Conservation (phyloP, 1,284 basidiomycete genomes). For the Ceratorhiza oryzae-sativae region DNA sequence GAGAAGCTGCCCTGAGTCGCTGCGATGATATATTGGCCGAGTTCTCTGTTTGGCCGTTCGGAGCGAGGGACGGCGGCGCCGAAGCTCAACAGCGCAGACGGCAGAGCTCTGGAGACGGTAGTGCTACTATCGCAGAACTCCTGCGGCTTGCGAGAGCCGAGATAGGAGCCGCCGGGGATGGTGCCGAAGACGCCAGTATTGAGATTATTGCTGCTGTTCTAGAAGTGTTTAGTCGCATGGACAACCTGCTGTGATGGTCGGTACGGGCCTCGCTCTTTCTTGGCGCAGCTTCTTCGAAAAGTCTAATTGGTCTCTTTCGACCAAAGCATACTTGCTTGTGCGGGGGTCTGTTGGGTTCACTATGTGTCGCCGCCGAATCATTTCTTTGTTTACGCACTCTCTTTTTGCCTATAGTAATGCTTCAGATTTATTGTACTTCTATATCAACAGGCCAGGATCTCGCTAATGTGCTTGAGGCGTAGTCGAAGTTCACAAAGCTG, state of each 20-base stretch:
- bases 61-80: slow-evolving; percentile 51
- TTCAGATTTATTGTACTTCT: slow-evolving; percentile 39
- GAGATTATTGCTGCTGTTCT: slow-evolving; percentile 90
- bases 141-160: slow-evolving; percentile 81
- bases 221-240: slow-evolving; percentile 87
- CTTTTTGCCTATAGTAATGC: slow-evolving; percentile 25
- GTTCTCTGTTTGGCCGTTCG: slow-evolving; percentile 90
- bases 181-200: slow-evolving; percentile 78
- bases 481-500: slow-evolving; percentile 22
- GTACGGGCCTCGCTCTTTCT: not conserved
- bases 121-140: slow-evolving; percentile 75
- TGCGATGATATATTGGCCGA: slow-evolving; percentile 92
- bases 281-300: not conserved
- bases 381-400: not conserved
- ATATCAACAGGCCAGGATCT: slow-evolving; percentile 23
- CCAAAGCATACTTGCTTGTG: slow-evolving; percentile 6
- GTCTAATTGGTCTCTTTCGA: slow-evolving; percentile 17
- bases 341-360: slow-evolving; percentile 3
- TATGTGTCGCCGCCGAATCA: not conserved
- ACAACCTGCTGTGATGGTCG: slow-evolving; percentile 67
- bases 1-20: slow-evolving; percentile 88
- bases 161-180: slow-evolving; percentile 53
- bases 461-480: not conserved
- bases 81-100: slow-evolving; percentile 50
- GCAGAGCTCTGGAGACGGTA: slow-evolving; percentile 57